Evolutionary conservation across 192 early-diverging fungal genomes (phyloP), one percentile per base, ranked within the genome.

Genomic region (Phlyctochytrium arcticum): DNA sequence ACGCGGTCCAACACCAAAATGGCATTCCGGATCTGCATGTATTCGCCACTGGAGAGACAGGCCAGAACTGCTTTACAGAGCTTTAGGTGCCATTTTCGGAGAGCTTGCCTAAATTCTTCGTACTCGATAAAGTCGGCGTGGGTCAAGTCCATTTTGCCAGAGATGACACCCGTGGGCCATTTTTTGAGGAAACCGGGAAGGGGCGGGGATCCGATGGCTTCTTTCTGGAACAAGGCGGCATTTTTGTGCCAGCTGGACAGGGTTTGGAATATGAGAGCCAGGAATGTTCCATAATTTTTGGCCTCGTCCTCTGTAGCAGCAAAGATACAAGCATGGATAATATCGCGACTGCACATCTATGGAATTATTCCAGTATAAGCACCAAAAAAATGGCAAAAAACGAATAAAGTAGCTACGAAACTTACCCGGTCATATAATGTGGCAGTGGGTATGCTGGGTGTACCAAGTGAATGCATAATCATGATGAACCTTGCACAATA

Each of bases 41-140:
- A 85, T 50, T 94, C 89, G 6, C 59, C 68, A 3, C 86, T 88
- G 7, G 75, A 64, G 15, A 91, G 62, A 29, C 71, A 72, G 12
- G 46, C 32, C 15, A 65, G 36, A 36, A 77, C 68, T 0, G 64
- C 54, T 30, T 55, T 60, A 21, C 47, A 54, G 23, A 89, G 62
- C 29, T 83, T 83, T 19, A 68, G 62, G 48, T 92, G 92, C 90
- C 90, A 92, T 56, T 91, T 93, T 56, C 76, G 72, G 48, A 88
- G 72, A 0, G 82, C 80, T 36, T 76, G 75, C 19, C 79, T 64
- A 71, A 89, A 93, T 1, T 84, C 82, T 19, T 82, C 74, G 61
- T 78, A 82, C 17, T 74, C 70, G 5, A 89, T 61, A 1, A 86
- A 56, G 35, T 88, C 78, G 5, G 67, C 73, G 21, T 55, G 37